Evolutionary conservation across 495 filamentous ascomycete species (phyloP).

Genomic region (Xylaria flabelliformis): DNA sequence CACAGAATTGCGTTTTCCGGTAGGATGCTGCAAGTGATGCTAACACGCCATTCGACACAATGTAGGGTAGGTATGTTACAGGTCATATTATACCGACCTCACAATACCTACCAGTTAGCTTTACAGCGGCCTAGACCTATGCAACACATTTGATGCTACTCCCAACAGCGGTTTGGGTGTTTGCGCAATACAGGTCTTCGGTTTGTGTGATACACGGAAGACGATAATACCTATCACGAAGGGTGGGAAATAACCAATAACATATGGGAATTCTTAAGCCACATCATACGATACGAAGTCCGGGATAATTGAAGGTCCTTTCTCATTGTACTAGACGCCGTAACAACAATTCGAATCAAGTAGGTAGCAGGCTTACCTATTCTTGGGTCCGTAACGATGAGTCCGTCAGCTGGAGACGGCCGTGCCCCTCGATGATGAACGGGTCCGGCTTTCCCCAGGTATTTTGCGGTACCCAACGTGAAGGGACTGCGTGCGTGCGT

Average conservation of each 20-base stretch:
- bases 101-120: conserved; percentile 6
- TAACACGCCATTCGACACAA: background rate
- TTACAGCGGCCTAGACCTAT: background rate
- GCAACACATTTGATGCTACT: background rate
- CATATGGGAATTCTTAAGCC: background rate
- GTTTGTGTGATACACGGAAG: background rate
- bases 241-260: background rate
- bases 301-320: background rate
- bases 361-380: too few species aligned
- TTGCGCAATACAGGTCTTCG: conserved; percentile 14
- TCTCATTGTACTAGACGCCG: background rate
- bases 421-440: background rate
- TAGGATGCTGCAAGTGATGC: conserved; percentile 19
- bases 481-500: background rate
- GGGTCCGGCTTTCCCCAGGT: conserved; percentile 3
- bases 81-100: conserved; percentile 21
- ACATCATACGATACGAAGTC: conserved; percentile 6
- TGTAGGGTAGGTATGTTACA: background rate
- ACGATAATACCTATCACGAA: background rate
- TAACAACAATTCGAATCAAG: too few species aligned
- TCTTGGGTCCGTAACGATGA: background rate
- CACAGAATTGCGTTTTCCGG: conserved; percentile 9
- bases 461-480: conserved; percentile 1
- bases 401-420: background rate
- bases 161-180: background rate